Percentiles rank a stretch among this genome's conserved stretches.
Conservation (phyloP, 2,329 filamentous ascomycete genomes). For the Scortechinia acanthostroma region DNA sequence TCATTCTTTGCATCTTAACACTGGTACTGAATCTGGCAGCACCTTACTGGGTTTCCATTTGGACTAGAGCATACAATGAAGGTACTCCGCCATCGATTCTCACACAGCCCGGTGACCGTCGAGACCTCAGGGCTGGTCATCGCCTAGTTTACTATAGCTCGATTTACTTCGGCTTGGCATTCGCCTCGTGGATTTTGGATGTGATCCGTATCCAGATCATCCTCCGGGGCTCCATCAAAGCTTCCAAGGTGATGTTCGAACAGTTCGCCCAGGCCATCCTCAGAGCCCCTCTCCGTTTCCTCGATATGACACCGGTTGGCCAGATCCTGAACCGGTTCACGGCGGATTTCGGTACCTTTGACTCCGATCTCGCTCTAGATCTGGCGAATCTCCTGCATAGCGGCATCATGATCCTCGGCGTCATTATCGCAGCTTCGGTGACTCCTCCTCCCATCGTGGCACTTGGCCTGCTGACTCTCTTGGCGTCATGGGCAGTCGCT, state of each 20-base stretch:
- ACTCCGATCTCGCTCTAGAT: slow-evolving; percentile 19
- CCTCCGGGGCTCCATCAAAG: neutral
- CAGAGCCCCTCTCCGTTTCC: slow-evolving; percentile 26
- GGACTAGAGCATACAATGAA: neutral
- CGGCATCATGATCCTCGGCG: slow-evolving; percentile 19
- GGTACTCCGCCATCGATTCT: neutral
- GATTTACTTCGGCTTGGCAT: neutral
- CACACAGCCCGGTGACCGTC: neutral
- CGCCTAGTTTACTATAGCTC: neutral
- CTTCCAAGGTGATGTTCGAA: neutral
- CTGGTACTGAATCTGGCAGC: too few relatives aligned
- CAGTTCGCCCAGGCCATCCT: slow-evolving; percentile 23
- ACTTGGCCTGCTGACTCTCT: slow-evolving; percentile 14
- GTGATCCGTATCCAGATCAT: neutral
- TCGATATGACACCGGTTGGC: slow-evolving; percentile 28
- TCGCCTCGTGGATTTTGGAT: neutral
- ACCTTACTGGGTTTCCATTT: too few relatives aligned
- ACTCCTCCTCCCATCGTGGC: slow-evolving; percentile 17
- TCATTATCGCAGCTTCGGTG: slow-evolving; percentile 22
- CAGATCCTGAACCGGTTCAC: slow-evolving; percentile 33
- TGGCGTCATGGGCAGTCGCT: slow-evolving; percentile 21
- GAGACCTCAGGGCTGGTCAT: neutral
- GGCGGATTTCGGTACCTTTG: slow-evolving; percentile 26
- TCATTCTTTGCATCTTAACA: too few relatives aligned
- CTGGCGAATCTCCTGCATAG: slow-evolving; percentile 16